These are phyloP conservation scores for Earliella scabrosa DNA, from an alignment of 1,284 basidiomycete species.

Conservation along the genomic window DNA sequence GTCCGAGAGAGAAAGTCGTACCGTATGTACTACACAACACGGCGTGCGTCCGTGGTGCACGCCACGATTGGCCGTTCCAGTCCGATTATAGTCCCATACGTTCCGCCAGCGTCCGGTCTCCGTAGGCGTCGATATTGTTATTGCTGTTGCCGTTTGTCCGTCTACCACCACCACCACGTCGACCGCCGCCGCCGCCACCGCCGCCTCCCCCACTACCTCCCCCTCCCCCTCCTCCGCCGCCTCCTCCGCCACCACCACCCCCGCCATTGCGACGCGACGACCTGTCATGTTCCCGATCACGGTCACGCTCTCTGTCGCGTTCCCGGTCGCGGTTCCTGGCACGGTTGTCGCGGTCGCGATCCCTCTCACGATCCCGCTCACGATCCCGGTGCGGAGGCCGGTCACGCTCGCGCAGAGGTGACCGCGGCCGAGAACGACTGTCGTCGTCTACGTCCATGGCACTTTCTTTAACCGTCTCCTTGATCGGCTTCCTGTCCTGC, in stretches of 20 bases:
- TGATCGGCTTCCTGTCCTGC: conserved; percentile 34
- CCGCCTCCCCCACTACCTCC: conserved; percentile 22
- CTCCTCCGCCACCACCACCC: conserved; percentile 25
- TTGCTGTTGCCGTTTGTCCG: conserved; percentile 17
- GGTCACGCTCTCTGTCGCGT: conserved; percentile 33
- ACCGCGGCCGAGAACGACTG: conserved; percentile 33
- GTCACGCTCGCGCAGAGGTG: conserved; percentile 40
- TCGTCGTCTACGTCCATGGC: conserved; percentile 70
- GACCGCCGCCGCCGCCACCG: conserved; percentile 33
- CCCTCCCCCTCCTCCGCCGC: conserved; percentile 29
- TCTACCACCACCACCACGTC: conserved; percentile 38
- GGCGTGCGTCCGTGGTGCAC: conserved; percentile 22
- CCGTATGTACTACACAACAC: conserved; percentile 48
- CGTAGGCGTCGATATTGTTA: conserved; percentile 37
- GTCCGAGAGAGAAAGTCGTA: conserved; percentile 37
- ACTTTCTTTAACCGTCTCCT: conserved; percentile 5
- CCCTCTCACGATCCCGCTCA: conserved; percentile 32
- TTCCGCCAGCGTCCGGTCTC: conserved; percentile 80
- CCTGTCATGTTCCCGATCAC: conserved; percentile 35
- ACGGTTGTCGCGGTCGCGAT: conserved; percentile 30
- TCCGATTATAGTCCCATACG: conserved; percentile 65
- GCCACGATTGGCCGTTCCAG: conserved; percentile 24
- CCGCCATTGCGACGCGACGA: conserved; percentile 34
- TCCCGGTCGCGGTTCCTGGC: conserved; percentile 37
- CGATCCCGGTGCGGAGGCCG: conserved; percentile 34